phyloP scores from a whole-genome alignment of 345 rosid species.

The Citrus hindsii region DNA sequence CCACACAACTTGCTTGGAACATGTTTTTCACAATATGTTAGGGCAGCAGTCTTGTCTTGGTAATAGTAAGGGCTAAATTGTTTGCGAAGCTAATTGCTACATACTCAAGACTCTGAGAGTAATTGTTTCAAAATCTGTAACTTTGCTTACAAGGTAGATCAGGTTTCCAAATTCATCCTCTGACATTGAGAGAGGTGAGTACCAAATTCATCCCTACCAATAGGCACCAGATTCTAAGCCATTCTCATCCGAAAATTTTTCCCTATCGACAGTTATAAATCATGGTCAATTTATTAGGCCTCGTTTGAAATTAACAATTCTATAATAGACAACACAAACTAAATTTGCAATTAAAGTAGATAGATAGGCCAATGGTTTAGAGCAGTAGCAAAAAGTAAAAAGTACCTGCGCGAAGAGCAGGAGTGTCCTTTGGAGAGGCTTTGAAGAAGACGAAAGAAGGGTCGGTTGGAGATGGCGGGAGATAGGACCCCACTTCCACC shows the following conservation, averaged over 20 bases:
- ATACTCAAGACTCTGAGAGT: neutral
- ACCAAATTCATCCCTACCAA: too few relatives aligned
- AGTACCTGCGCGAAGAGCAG: constrained; percentile 96
- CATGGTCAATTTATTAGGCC: neutral
- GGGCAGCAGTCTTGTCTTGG: neutral
- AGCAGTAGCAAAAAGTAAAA: neutral
- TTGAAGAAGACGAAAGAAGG: constrained; percentile 83
- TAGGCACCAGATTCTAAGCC: neutral
- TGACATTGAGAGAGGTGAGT: too few relatives aligned
- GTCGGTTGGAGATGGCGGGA: constrained; percentile 61
- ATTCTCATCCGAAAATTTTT: neutral
- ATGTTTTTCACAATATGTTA: neutral
- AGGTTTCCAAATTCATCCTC: neutral
- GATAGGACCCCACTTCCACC: constrained; percentile 73
- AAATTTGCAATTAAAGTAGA: too few relatives aligned
- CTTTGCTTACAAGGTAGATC: neutral
- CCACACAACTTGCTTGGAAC: neutral
- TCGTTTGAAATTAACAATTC: neutral
- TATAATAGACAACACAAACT: too few relatives aligned
- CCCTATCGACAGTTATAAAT: neutral
- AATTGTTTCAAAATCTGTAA: neutral
- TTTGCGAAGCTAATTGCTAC: neutral
- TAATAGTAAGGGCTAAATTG: neutral
- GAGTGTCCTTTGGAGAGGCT: constrained; percentile 83
- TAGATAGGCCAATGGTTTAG: too few relatives aligned